Evolutionary conservation across 2,329 filamentous ascomycete species (phyloP).

Genomic region (Stemphylium beticola): DNA sequence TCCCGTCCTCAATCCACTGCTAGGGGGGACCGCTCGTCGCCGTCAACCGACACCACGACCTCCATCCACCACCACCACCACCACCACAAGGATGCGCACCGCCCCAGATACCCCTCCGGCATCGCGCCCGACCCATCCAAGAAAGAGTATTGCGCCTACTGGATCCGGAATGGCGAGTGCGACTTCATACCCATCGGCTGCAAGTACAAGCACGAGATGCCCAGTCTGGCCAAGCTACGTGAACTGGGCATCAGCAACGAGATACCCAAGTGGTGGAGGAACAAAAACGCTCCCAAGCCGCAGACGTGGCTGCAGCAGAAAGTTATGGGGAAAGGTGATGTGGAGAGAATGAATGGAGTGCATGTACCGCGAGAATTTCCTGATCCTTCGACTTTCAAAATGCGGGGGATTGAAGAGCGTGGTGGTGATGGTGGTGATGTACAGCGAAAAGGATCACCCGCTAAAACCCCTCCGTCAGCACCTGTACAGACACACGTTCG

Average conservation of each 20-base stretch:
- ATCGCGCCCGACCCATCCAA: slow-evolving; percentile 53
- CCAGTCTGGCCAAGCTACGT: slow-evolving; percentile 70
- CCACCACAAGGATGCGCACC: slow-evolving; percentile 34
- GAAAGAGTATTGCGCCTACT: slow-evolving; percentile 85
- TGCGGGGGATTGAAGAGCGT: neutral
- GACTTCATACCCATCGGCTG: slow-evolving; percentile 87
- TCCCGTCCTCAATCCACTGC: neutral
- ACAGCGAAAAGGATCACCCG: neutral
- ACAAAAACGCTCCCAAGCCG: slow-evolving; percentile 47
- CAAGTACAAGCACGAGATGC: slow-evolving; percentile 91
- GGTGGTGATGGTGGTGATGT: neutral
- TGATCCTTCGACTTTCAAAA: slow-evolving; percentile 7
- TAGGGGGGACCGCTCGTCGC: slow-evolving; percentile 1
- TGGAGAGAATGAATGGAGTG: neutral
- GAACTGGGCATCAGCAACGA: slow-evolving; percentile 67
- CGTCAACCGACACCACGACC: slow-evolving; percentile 34
- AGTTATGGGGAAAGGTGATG: slow-evolving; percentile 12
- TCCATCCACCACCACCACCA: too few species aligned
- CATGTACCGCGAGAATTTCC: slow-evolving; percentile 9
- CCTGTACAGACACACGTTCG: neutral
- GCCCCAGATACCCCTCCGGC: slow-evolving; percentile 47
- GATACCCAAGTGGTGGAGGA: slow-evolving; percentile 63
- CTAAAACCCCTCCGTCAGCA: neutral
- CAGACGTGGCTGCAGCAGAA: slow-evolving; percentile 36
- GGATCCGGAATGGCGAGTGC: slow-evolving; percentile 85